Base-by-base conservation (phyloP, 768 basidiomycete genomes). In the Suillus americanus region DNA sequence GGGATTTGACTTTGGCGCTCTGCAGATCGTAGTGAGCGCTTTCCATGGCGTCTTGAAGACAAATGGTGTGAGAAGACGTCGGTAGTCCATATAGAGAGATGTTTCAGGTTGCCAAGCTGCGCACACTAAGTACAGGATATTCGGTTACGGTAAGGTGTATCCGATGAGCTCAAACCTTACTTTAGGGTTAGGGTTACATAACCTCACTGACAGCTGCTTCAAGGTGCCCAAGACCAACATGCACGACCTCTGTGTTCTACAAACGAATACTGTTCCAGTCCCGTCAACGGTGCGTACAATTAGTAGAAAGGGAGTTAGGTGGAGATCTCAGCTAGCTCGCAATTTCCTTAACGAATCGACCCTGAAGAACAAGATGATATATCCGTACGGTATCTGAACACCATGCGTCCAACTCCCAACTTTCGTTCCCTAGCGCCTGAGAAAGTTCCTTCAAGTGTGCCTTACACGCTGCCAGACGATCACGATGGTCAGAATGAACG, bases 1-100 rank as follows among this genome's bases (percentile, higher is more conserved):
- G 76, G 12, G 76, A 75, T 37, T 65, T 63, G 54, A 13, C 23
- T 16, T 60, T 40, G 6, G 65, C 23, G 0, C 59, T n/a, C 20
- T 51, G 61, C 5, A 60, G 23, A 18, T 61, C 45, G 43, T 63
- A 51, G 40, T 64, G 69, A 14, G 70, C 10, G 0, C 62, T 57
- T 18, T 67, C 67, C 18, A 63, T 59, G 7, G 67, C 55, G 25
- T 64, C 46, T 66, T 66, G 65, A 4, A 66, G 57, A 18, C 62
- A 64, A 23, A 68, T 68, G 28, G 37, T 6, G 38, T 25, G 23
- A 23, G 37, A 18, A 38, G 38, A 10, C 25, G 40, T 41, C 9
- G 45, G 35, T 43, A 13, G 54, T 41, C 43, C n/a, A 45, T 43
- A 20, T n/a, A n/a, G n/a, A n/a, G 33, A 28, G 5, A 38, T 37